Conservation (phyloP, 1,139 yeast genomes). For the Pichia sp. region DNA sequence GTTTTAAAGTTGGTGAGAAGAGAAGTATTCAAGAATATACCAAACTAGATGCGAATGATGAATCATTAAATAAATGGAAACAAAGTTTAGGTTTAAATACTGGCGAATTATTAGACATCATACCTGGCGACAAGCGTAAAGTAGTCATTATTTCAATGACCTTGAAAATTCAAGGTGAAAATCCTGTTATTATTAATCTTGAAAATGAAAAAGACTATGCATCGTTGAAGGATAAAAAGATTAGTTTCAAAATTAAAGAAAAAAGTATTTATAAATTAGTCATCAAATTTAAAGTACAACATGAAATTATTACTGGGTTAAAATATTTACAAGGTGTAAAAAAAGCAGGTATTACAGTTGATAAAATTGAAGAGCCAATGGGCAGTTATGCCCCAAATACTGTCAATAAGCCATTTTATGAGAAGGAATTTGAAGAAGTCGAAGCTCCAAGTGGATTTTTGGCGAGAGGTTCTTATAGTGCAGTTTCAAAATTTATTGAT, state of each 20-base stretch:
- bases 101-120: constrained; percentile 54
- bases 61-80: constrained; percentile 89
- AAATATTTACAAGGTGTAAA: constrained; percentile 80
- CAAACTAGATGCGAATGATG: constrained; percentile 83
- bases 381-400: constrained; percentile 92
- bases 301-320: constrained; percentile 78
- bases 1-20: constrained; percentile 76
- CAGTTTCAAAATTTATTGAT: constrained; percentile 76
- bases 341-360: constrained; percentile 83
- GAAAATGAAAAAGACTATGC: constrained; percentile 41
- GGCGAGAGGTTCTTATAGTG: constrained; percentile 82
- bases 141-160: constrained; percentile 79
- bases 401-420: constrained; percentile 74
- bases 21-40: constrained; percentile 83
- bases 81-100: constrained; percentile 71
- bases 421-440: constrained; percentile 70
- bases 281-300: constrained; percentile 80
- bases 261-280: constrained; percentile 66
- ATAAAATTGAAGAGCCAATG: constrained; percentile 78
- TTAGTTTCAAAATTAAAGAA: constrained; percentile 72
- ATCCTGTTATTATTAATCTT: constrained; percentile 58
- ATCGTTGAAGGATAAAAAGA: constrained; percentile 45
- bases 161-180: constrained; percentile 57
- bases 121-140: constrained; percentile 65
- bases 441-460: constrained; percentile 90